Conservation (phyloP, 768 basidiomycete genomes). For the Collybia sordida region DNA sequence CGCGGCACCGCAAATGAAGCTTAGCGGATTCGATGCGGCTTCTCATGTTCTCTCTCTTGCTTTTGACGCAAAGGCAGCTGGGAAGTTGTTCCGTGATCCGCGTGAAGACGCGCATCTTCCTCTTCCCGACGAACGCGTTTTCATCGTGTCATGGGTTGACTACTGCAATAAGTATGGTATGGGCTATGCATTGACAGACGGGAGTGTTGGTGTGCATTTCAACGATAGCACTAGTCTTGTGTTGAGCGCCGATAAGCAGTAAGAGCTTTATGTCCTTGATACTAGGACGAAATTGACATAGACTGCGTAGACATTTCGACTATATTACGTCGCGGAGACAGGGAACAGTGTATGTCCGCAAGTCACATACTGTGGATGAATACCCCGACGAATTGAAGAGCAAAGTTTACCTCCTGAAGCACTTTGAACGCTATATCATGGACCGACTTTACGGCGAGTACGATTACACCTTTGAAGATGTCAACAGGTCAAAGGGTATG, state of each 20-base stretch:
- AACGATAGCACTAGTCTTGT: conserved; percentile 92
- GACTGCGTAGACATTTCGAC: conserved; percentile 73
- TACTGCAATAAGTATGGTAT: conserved; percentile 99
- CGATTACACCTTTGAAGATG: conserved; percentile 77
- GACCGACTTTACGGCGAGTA: conserved; percentile 84
- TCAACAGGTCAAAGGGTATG: conserved; percentile 75
- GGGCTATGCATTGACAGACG: conserved; percentile 96
- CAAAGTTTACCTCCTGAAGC: conserved; percentile 90
- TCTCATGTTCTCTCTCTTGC: conserved; percentile 50
- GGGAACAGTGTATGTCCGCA: conserved; percentile 69
- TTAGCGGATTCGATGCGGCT: conserved; percentile 69
- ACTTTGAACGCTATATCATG: conserved; percentile 95
- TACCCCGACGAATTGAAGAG: conserved; percentile 84
- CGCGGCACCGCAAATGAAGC: conserved; percentile 9
- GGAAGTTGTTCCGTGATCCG: conserved; percentile 68
- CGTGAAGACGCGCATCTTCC: conserved; percentile 43
- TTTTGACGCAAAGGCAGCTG: conserved; percentile 65
- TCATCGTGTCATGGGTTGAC: conserved; percentile 98
- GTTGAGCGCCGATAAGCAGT: conserved; percentile 86
- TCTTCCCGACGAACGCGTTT: conserved; percentile 71
- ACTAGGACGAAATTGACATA: not conserved
- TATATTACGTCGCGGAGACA: conserved; percentile 72
- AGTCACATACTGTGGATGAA: conserved; percentile 63
- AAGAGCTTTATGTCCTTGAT: conserved; percentile 28
- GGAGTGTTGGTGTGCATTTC: conserved; percentile 93